Evolutionary conservation across 805 yeast genomes (phyloP), one percentile per base, ranked within the genome.

Genomic region (Clavispora fructus): DNA sequence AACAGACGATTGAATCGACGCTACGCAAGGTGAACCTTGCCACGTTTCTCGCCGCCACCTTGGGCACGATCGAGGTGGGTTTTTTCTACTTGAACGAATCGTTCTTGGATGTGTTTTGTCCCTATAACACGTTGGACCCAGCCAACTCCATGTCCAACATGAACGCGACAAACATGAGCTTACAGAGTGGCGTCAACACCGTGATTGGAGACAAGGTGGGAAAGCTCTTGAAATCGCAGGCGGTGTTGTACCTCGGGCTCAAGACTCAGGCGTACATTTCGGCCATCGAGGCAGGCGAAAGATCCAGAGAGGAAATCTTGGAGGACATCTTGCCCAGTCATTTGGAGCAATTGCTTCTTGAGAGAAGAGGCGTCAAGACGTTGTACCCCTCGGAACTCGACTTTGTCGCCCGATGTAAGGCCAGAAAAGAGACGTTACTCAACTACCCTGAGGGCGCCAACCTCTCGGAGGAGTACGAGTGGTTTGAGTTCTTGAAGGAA

Each of bases 231-330:
- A 90, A 90, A 61, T 79, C 86, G 9, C 97, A 88, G 55, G 90
- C 94, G 0, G 80, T 79, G 11, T 66, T 94, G 42, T 89, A 76
- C 55, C 71, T 94, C 35, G 97, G 94, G 55, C 74, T 94, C 61
- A 94, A 94, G 62, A 94, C 99, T 0, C 99, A 94, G 64, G 96
- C 97, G 0, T 94, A 82, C 60, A 90, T 94, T 17, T 84, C 97
- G 1, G 96, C 95, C 0, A 64, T 91, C 49, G 87, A 85, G 58
- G 74, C 83, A 1, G 75, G 75, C 10, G 79, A 80, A 44, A 71
- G 85, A 53, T 69, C 85, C 1, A 76, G 79, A 50, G 76, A 75
- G 46, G 91, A 84, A 39, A 77, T 88, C 10, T 68, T 91, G 52
- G 81, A 85, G 44, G 87, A 83, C 55, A 75, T 91, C 40, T 86